phyloP scores from a whole-genome alignment of 176 grass and related monocot genomes.

The Rhynchospora tenuis region DNA sequence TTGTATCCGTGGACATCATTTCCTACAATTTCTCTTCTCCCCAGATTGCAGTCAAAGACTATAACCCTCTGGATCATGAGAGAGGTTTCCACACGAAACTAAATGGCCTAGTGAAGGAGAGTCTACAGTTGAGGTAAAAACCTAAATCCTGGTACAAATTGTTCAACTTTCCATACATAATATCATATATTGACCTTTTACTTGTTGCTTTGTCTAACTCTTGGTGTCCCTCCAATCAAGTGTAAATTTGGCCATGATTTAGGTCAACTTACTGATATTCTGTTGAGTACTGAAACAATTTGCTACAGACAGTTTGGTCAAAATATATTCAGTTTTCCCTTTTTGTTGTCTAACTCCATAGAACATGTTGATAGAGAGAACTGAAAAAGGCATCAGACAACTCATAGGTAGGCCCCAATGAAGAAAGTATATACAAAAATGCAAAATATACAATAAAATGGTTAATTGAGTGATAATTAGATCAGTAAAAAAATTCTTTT shows the following conservation, averaged over 20 bases:
- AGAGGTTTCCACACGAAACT: slow-evolving; percentile 86
- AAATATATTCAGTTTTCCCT: too few species aligned
- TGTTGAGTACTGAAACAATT: too few species aligned
- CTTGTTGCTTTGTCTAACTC: background rate
- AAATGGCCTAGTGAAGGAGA: slow-evolving; percentile 65
- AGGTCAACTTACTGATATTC: background rate
- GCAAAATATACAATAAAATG: background rate
- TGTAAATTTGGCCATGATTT: background rate
- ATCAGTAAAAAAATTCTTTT: too few species aligned
- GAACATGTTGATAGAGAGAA: too few species aligned
- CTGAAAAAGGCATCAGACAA: background rate
- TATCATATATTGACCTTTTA: background rate
- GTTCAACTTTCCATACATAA: background rate
- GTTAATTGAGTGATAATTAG: background rate
- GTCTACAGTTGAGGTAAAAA: slow-evolving; percentile 75
- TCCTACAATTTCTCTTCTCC: background rate
- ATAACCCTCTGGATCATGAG: slow-evolving; percentile 92
- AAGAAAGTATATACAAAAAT: background rate
- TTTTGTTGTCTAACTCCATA: background rate
- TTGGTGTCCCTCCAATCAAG: background rate
- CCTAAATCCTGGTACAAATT: background rate
- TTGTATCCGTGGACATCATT: background rate
- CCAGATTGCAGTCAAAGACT: slow-evolving; percentile 75
- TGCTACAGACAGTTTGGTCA: too few species aligned
- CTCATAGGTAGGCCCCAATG: background rate